Evolutionary conservation across 176 grass and related monocot species (phyloP), one percentile per base, ranked within the genome.

Genomic region (Dendrocalamus sinicus): DNA sequence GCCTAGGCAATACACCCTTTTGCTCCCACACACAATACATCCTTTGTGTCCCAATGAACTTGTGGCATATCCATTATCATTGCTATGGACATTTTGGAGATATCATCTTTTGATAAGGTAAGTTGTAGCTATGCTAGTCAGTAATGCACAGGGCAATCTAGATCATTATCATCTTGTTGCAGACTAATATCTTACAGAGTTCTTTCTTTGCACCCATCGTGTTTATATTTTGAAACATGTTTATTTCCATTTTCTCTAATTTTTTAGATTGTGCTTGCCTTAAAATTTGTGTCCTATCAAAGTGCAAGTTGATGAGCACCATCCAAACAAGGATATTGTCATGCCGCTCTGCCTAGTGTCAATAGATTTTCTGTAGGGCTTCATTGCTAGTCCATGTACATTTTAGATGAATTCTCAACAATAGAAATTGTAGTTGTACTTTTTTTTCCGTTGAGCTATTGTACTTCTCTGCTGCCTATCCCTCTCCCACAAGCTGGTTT

Each of bases 101-200:
- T 68, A 61, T 46, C 57, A 70, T 91, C 53, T 83, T 70, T 77
- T 78, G 72, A 65, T 58, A 75, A 62, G 58, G 57, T 87, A 62
- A 37, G 53, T 57, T 72, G 72, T 77, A 81, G 66, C 58, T 75
- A 78, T 80, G 67, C 65, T 71, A 68, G 44, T 76, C 46, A 37
- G 23, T 79, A 70, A 62, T 78, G 22, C 61, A 65, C 55, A 83
- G 26, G 4, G 41, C 51, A 59, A 15, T 88, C 12, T 81, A 57
- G 37, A 41, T 41, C 17, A 43, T 0, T 67, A 45, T 72, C 4
- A 26, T 73, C 50, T 24, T 80, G 50, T 59, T 83, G 43, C 41
- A 54, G 19, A 61, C 28, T 79, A 54, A 67, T 47, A 32, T 71
- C 6, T 51, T 48, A 75, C 15, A 4, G 10, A 14, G 26, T 35